phyloP scores from a whole-genome alignment of 2,329 filamentous ascomycete genomes.

The Aureobasidium zeae region DNA sequence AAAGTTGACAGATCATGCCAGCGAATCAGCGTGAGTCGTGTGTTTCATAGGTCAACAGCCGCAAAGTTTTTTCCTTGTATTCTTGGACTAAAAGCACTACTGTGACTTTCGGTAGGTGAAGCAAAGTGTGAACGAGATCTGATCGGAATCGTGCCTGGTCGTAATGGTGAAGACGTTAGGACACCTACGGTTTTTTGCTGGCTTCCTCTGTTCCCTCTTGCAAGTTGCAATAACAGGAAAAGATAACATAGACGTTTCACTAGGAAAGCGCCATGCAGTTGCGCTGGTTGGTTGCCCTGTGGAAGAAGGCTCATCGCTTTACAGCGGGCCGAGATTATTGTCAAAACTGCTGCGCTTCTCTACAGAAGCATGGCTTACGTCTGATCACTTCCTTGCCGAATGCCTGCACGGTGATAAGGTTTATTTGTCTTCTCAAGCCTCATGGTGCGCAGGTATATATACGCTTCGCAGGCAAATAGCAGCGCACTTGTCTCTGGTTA shows the following conservation, averaged over 20 bases:
- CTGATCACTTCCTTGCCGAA: too few relatives aligned
- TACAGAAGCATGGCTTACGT: too few relatives aligned
- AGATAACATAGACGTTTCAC: too few relatives aligned
- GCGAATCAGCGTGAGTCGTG: slow-evolving; percentile 11
- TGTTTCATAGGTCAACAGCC: slow-evolving; percentile 15
- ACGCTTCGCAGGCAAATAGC: too few relatives aligned
- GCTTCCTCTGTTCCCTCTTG: too few relatives aligned
- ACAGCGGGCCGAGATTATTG: slow-evolving; percentile 7
- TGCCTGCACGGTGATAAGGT: too few relatives aligned
- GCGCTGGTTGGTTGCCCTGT: slow-evolving; percentile 11
- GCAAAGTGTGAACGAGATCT: neutral
- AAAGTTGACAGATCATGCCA: slow-evolving; percentile 8
- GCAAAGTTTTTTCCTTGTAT: neutral
- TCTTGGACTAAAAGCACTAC: too few relatives aligned
- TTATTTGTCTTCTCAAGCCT: too few relatives aligned
- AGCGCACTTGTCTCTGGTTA: too few relatives aligned
- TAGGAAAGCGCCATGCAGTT: too few relatives aligned
- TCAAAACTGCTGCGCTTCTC: slow-evolving; percentile 9
- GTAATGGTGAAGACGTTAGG: slow-evolving; percentile 9
- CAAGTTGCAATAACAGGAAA: neutral
- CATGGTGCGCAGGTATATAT: too few relatives aligned
- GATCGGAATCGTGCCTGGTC: neutral
- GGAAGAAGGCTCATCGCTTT: slow-evolving; percentile 6
- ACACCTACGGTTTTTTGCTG: neutral
- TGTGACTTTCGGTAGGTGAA: slow-evolving; percentile 5